Percentiles rank a stretch among this genome's conserved stretches.
Conservation (phyloP, 2,329 filamentous ascomycete species). For the Fusarium bulbicola region DNA sequence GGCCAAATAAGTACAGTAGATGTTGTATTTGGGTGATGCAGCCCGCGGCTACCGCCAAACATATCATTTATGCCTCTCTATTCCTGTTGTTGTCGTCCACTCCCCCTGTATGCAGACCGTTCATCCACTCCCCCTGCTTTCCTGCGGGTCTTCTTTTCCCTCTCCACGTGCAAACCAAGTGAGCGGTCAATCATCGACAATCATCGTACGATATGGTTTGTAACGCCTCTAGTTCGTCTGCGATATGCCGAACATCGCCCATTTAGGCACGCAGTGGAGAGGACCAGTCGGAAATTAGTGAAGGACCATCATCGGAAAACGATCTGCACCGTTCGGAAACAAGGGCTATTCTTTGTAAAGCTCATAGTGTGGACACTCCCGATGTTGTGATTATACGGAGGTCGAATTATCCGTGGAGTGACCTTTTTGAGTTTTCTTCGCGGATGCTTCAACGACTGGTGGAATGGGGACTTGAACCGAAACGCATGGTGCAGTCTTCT, state of each 20-base stretch:
- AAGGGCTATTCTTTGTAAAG: background rate
- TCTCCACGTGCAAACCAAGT: slow-evolving; percentile 19
- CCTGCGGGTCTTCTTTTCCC: background rate
- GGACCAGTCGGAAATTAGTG: slow-evolving; percentile 28
- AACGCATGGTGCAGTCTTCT: background rate
- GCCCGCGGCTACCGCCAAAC: background rate
- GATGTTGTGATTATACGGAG: slow-evolving; percentile 4
- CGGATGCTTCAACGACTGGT: background rate
- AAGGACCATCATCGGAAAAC: slow-evolving; percentile 15
- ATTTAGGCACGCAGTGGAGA: slow-evolving; percentile 11
- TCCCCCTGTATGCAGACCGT: slow-evolving; percentile 2
- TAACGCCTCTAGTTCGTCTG: background rate
- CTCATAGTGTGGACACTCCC: background rate
- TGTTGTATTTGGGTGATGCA: background rate
- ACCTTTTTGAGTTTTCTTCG: background rate
- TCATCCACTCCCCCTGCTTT: slow-evolving; percentile 22
- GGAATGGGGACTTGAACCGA: background rate
- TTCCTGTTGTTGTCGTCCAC: slow-evolving; percentile 5
- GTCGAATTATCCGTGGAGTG: slow-evolving; percentile 22
- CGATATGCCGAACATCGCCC: background rate
- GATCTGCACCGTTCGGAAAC: slow-evolving; percentile 8
- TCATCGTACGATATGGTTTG: slow-evolving; percentile 23
- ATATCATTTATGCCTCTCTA: background rate
- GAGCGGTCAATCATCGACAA: slow-evolving; percentile 5
- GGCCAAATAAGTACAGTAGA: background rate